phyloP scores from a whole-genome alignment of 192 early-diverging fungal genomes.

The Phlyctochytrium arcticum region DNA sequence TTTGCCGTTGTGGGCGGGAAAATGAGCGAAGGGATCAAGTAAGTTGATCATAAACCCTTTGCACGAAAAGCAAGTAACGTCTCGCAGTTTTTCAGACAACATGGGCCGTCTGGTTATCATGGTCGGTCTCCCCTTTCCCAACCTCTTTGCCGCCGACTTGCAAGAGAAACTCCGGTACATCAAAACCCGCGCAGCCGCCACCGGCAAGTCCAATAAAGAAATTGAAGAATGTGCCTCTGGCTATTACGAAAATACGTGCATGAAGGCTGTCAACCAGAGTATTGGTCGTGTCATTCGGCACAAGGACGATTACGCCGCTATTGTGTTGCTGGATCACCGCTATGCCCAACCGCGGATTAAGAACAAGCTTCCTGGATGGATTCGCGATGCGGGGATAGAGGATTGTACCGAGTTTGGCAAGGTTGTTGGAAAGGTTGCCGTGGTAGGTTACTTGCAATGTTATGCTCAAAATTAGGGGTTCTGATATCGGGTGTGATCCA shows the following conservation, averaged over 20 bases:
- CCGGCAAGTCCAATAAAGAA: too few relatives aligned
- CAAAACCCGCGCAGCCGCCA: slow-evolving; percentile 17
- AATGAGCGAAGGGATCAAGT: slow-evolving; percentile 87
- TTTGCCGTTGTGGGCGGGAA: slow-evolving; percentile 89
- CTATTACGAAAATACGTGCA: slow-evolving; percentile 87
- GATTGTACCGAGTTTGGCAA: slow-evolving; percentile 25
- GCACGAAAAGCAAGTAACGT: not conserved
- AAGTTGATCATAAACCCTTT: not conserved
- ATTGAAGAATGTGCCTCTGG: slow-evolving; percentile 44
- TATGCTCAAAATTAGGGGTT: too few relatives aligned
- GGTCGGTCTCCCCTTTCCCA: slow-evolving; percentile 86
- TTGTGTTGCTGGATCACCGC: slow-evolving; percentile 77
- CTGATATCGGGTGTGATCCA: too few relatives aligned
- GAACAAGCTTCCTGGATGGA: slow-evolving; percentile 75
- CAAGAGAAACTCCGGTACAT: slow-evolving; percentile 69
- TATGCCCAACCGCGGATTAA: slow-evolving; percentile 47
- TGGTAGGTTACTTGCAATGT: too few relatives aligned
- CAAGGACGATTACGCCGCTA: slow-evolving; percentile 77
- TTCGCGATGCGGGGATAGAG: slow-evolving; percentile 41
- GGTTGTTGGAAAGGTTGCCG: slow-evolving; percentile 11
- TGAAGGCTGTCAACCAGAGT: slow-evolving; percentile 89
- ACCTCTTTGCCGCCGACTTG: slow-evolving; percentile 69
- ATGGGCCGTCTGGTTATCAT: slow-evolving; percentile 82
- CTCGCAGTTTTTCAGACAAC: slow-evolving; percentile 70
- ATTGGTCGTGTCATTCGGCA: slow-evolving; percentile 91